A percentile compares a stretch with the other conserved stretches of the same genome.
phyloP scores from a whole-genome alignment of 2,329 filamentous ascomycete species.

The Colletotrichum musae region DNA sequence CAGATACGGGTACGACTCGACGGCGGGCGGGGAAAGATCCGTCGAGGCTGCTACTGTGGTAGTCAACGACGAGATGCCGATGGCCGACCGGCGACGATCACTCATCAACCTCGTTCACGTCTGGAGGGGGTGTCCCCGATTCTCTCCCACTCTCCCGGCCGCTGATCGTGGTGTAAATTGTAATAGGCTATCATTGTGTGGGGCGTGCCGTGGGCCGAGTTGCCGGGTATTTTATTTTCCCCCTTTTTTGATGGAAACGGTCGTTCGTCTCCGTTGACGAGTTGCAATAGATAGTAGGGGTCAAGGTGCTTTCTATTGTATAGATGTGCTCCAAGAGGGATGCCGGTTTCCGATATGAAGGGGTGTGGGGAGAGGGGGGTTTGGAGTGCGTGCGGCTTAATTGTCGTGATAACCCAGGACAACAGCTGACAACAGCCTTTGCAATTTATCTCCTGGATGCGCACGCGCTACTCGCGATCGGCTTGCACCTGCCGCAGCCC shows the following conservation, averaged over 20 bases:
- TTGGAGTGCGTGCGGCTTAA: background rate
- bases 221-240: background rate
- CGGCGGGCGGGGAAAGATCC: background rate
- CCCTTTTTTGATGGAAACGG: background rate
- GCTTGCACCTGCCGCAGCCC: background rate
- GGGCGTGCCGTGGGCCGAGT: slow-evolving; percentile 4
- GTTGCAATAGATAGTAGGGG: background rate
- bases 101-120: background rate
- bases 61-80: background rate
- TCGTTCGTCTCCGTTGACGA: background rate
- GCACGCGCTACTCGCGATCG: background rate
- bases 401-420: background rate
- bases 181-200: background rate
- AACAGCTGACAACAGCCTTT: background rate
- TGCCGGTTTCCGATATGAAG: background rate
- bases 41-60: background rate
- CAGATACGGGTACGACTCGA: slow-evolving; percentile 3
- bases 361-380: background rate
- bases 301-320: background rate
- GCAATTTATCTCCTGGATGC: background rate
- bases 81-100: background rate
- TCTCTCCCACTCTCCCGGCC: background rate
- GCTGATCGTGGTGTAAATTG: background rate
- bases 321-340: background rate
- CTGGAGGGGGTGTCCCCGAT: background rate